Evolutionary conservation across 2,329 filamentous ascomycete genomes (phyloP).

Genomic region (Passalora sequoiae): DNA sequence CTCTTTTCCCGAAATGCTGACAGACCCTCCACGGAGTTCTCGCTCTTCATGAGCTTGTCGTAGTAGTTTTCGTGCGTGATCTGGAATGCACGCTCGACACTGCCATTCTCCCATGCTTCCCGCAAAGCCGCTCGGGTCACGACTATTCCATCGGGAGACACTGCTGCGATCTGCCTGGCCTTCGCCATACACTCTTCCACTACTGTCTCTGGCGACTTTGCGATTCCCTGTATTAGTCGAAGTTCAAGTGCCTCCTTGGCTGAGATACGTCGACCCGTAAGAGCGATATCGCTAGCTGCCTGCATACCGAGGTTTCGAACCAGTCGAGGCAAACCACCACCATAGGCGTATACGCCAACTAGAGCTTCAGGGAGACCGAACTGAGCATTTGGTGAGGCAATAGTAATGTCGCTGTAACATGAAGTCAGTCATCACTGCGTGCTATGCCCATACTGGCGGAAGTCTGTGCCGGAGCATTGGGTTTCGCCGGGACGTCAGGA

Average conservation of each 20-base stretch:
- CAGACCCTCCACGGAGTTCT: constrained; percentile 46
- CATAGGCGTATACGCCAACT: constrained; percentile 49
- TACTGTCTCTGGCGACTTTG: constrained; percentile 29
- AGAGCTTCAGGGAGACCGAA: constrained; percentile 51
- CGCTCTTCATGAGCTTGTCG: constrained; percentile 36
- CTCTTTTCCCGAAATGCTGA: constrained; percentile 48
- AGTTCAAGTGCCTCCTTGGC: constrained; percentile 42
- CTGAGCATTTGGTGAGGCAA: constrained; percentile 47
- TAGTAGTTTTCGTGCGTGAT: constrained; percentile 40
- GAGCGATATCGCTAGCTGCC: constrained; percentile 46
- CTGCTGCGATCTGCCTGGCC: constrained; percentile 31
- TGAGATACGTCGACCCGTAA: constrained; percentile 44
- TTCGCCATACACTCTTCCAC: constrained; percentile 33
- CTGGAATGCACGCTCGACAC: constrained; percentile 38
- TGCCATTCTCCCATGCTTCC: constrained; percentile 36
- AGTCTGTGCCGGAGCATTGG: too few species aligned
- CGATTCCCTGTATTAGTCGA: constrained; percentile 38
- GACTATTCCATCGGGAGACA: constrained; percentile 35
- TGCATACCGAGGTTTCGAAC: constrained; percentile 47
- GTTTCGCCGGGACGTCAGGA: too few species aligned
- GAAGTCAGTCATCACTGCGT: too few species aligned
- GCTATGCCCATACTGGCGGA: too few species aligned
- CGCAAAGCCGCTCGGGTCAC: constrained; percentile 36
- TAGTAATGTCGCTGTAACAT: constrained; percentile 43
- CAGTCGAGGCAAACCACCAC: constrained; percentile 48